Evolutionary conservation across 2,329 filamentous ascomycete species (phyloP).

Genomic region (Coniosporium tulheliwenetii): DNA sequence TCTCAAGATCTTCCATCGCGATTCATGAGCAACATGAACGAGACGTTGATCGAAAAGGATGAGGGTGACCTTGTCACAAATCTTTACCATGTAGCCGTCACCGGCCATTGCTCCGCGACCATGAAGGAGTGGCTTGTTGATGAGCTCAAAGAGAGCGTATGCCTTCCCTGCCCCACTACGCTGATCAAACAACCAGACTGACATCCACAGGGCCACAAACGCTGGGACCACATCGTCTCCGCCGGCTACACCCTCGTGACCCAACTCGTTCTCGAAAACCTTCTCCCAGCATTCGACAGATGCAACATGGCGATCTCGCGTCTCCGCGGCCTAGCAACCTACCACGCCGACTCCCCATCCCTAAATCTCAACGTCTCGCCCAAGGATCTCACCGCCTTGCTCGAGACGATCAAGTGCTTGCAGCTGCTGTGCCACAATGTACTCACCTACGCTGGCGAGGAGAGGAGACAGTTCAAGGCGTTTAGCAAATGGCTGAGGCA

Average conservation of each 20-base stretch:
- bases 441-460: conserved; percentile 54
- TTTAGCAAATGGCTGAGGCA: conserved; percentile 78
- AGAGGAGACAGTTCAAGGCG: conserved; percentile 58
- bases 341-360: conserved; percentile 36
- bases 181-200: background rate
- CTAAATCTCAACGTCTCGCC: conserved; percentile 34
- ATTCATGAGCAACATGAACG: conserved; percentile 65
- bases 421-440: conserved; percentile 60
- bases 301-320: conserved; percentile 68
- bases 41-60: conserved; percentile 52
- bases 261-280: conserved; percentile 67
- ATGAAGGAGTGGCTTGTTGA: conserved; percentile 83
- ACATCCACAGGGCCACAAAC: conserved; percentile 58
- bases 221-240: conserved; percentile 81
- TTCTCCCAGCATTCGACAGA: conserved; percentile 76
- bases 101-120: conserved; percentile 59
- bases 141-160: conserved; percentile 61
- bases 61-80: conserved; percentile 56
- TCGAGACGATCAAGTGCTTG: conserved; percentile 50
- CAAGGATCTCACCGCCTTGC: conserved; percentile 23
- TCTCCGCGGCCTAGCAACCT: conserved; percentile 69
- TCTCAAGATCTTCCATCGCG: conserved; percentile 61
- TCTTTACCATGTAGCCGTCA: conserved; percentile 70
- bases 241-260: conserved; percentile 65
- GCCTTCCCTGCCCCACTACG: conserved; percentile 9